Evolutionary conservation across 108 stramenopile genomes (phyloP), one percentile per base, ranked within the genome.

Genomic region (Skeletonema costatum): DNA sequence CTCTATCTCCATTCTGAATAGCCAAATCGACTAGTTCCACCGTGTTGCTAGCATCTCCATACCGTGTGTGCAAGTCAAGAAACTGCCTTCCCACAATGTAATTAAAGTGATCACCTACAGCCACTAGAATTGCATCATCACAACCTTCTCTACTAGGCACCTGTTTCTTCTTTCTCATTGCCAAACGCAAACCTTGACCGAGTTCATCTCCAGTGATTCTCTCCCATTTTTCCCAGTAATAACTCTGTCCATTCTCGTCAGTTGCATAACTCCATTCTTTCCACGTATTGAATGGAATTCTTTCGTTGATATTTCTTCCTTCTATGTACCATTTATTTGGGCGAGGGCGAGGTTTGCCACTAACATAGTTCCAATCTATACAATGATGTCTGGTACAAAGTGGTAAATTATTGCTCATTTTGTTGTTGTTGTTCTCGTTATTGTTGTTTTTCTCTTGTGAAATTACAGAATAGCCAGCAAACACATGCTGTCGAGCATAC

Each of bases 291-390:
- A 46, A 72, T 60, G 68, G 16, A n/a, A 5, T 35, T 10, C 50
- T 59, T 51, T 12, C 19, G 17, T 19, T 51, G 17, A 42, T 63
- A 56, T 70, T 30, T 13, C 83, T 71, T 64, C 82, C 69, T 53
- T 94, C 90, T 36, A 96, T 84, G 74, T 87, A 92, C 96, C 96
- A 97, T 72, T 93, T 95, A 78, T 97, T 97, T 16, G 96, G 96
- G 32, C 92, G 77, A 30, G 88, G 85, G 72, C 94, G 87, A 30
- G 86, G 72, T 16, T 66, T 76, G 39, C 86, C 83, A 19, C 70
- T 67, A 14, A 93, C 86, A 71, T 87, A 94, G 79, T 97, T 97
- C 96, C 96, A 97, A 73, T 97, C 96, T 32, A 97, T 87, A 68
- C 87, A 88, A 83, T 97, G 96, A 59, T 97, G 93, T 35, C 96